Evolutionary conservation across 257 asterid species (phyloP).

Genomic region (Lithospermum erythrorhizon): DNA sequence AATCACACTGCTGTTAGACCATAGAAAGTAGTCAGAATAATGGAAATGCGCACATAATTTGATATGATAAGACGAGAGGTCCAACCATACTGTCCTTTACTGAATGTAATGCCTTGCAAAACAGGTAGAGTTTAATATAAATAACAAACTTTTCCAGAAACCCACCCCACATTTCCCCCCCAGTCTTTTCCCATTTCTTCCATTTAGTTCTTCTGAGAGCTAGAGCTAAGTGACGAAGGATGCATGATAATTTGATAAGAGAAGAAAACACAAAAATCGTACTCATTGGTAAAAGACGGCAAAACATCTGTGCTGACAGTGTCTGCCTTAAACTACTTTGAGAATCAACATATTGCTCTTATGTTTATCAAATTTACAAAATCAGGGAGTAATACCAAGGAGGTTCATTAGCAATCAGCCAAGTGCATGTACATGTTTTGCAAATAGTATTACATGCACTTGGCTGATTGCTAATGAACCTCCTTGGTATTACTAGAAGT

Average conservation of each 20-base stretch:
- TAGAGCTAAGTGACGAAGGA: neutral
- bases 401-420: neutral
- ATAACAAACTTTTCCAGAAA: neutral
- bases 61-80: conserved; percentile 2
- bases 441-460: neutral
- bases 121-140: neutral
- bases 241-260: too few species aligned
- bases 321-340: too few species aligned
- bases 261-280: too few species aligned
- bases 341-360: too few species aligned
- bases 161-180: neutral
- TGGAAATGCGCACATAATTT: conserved; percentile 8
- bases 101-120: neutral
- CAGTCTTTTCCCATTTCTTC: neutral
- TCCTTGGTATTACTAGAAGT: neutral
- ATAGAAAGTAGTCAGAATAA: neutral
- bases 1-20: conserved; percentile 17
- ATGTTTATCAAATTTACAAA: too few species aligned
- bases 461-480: neutral
- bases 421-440: too few species aligned
- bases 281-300: too few species aligned
- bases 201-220: neutral
- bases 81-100: too few species aligned
- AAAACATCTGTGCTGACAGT: too few species aligned
- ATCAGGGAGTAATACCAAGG: neutral